phyloP scores from a whole-genome alignment of 768 basidiomycete species.

The Boletus edulis region DNA sequence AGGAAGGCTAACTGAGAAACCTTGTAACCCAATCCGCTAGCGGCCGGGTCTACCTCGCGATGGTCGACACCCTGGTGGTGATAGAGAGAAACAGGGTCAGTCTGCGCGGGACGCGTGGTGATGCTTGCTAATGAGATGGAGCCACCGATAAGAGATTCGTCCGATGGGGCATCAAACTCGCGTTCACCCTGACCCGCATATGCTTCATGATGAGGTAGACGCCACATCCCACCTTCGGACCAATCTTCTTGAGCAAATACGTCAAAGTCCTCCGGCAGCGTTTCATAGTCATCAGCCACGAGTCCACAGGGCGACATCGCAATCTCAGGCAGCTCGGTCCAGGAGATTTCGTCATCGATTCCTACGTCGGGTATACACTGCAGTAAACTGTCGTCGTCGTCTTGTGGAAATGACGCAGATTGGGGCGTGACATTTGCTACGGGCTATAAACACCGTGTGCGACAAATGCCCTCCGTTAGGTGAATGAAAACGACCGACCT shows the following conservation, averaged over 20 bases:
- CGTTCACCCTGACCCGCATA: background rate
- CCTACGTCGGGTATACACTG: slow-evolving; percentile 4
- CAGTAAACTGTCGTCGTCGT: slow-evolving; percentile 26
- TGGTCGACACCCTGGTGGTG: slow-evolving; percentile 13
- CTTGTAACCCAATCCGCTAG: slow-evolving; percentile 5
- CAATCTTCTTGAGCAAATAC: slow-evolving; percentile 14
- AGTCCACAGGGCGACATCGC: slow-evolving; percentile 1
- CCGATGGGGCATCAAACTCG: slow-evolving; percentile 14
- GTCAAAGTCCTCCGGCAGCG: slow-evolving; percentile 16
- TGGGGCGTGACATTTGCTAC: slow-evolving; percentile 2
- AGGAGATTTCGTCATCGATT: slow-evolving; percentile 4
- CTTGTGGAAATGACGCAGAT: slow-evolving; percentile 7
- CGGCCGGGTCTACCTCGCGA: slow-evolving; percentile 9
- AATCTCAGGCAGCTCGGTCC: slow-evolving; percentile 17
- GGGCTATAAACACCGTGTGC: slow-evolving; percentile 16
- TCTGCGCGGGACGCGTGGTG: slow-evolving; percentile 14
- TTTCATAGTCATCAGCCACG: background rate
- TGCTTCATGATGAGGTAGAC: background rate
- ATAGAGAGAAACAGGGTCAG: slow-evolving; percentile 14
- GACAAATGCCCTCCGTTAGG: background rate
- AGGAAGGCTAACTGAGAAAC: slow-evolving; percentile 12
- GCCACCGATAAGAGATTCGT: slow-evolving; percentile 26
- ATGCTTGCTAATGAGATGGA: slow-evolving; percentile 16
- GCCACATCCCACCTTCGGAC: slow-evolving; percentile 15
- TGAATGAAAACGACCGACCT: slow-evolving; percentile 36